Percentiles rank a stretch among this genome's conserved stretches.
phyloP scores from a whole-genome alignment of 208 protist species.

The Porcisia deanei region DNA sequence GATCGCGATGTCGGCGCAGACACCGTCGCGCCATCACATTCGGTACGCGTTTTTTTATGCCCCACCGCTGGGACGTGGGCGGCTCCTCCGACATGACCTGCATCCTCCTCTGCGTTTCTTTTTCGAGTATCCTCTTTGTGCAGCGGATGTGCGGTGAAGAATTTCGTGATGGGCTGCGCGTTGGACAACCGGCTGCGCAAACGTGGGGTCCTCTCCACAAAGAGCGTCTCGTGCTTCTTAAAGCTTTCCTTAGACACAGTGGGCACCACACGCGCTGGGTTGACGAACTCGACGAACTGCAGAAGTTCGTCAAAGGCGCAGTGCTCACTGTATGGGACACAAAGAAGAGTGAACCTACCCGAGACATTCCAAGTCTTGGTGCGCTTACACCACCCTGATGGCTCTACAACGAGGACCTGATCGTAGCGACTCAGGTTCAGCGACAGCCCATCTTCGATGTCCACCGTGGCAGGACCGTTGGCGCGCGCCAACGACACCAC shows the following conservation, averaged over 20 bases:
- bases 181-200: constrained; percentile 49
- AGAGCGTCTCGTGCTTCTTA: constrained; percentile 61
- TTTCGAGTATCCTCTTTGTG: neutral
- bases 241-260: constrained; percentile 80
- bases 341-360: constrained; percentile 37
- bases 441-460: constrained; percentile 40
- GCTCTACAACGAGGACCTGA: constrained; percentile 68
- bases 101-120: neutral
- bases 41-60: neutral
- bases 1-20: neutral
- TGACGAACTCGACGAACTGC: constrained; percentile 74
- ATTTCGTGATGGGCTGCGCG: constrained; percentile 68
- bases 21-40: neutral
- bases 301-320: constrained; percentile 82
- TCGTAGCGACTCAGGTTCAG: constrained; percentile 57
- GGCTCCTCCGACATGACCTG: neutral
- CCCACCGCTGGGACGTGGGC: neutral
- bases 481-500: constrained; percentile 12
- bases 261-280: constrained; percentile 65
- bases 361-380: constrained; percentile 18
- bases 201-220: constrained; percentile 67
- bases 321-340: constrained; percentile 90
- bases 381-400: constrained; percentile 78
- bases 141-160: constrained; percentile 32
- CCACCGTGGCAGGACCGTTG: neutral